Base-by-base conservation (phyloP, 768 basidiomycete species). In the Paxillus involutus region DNA sequence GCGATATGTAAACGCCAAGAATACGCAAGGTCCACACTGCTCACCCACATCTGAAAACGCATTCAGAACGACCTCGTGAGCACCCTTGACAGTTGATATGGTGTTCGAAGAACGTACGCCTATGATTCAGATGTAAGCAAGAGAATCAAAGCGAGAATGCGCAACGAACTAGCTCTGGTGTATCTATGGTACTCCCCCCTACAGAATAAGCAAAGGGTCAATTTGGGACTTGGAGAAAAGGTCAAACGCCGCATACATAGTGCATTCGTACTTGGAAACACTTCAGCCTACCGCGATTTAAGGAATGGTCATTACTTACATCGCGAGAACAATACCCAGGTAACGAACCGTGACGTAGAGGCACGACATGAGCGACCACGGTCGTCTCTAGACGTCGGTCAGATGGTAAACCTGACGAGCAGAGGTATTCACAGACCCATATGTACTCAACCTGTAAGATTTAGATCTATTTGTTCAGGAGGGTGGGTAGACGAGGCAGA, bases 291-390 rank as follows among this genome's bases (percentile, higher is more conserved):
- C 26, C 26, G 9, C 16, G 12, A 51, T 6, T 21, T 44, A 6
- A 33, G 17, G 36, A 17, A 45, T 16, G 39, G 7, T 17, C n/a
- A 40, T 17, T 14, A 56, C 55, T 45, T 24, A 56, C 55, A 56
- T 46, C 16, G 55, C 44, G 39, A 51, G 36, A 26, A 42, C 39
- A 21, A 56, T 45, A 5, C 55, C 55, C 24, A 56, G 13, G 21
- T 56, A 56, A 41, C 55, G 55, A 33, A 56, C 24, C n/a, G 46
- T 12, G 44, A 47, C 29, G 47, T 56, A 56, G 19, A 56, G 55
- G 39, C 26, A 19, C 8, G 55, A 56, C 55, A 56, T 47, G 36
- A 51, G 24, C 17, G 55, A 56, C 44, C 44, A 51, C n/a, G 55
- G 45, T 42, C 37, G 46, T 42, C 49, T 33, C 55, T 56, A 21